Evolutionary conservation across 78 protist species (phyloP).

Genomic region (Dictyostelium intermedium): DNA sequence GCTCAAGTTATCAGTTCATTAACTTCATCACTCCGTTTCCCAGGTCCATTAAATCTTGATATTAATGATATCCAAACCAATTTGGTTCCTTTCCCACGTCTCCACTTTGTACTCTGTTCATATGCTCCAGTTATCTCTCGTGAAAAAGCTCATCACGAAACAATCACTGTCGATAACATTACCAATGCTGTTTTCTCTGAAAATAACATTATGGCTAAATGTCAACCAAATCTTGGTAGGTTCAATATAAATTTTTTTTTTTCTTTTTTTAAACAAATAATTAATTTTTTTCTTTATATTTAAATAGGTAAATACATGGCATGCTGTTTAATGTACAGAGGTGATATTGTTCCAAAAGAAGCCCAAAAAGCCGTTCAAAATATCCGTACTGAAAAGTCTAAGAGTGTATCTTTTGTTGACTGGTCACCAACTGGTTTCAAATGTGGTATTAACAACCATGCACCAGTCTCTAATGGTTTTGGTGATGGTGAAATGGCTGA

Average conservation of each 20-base stretch:
- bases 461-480: slow-evolving; percentile 88
- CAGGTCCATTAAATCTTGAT: slow-evolving; percentile 93
- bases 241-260: no score
- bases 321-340: slow-evolving; percentile 96
- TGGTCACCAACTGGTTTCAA: slow-evolving; percentile 98
- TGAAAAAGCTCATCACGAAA: slow-evolving; percentile 94
- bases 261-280: no score
- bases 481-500: slow-evolving; percentile 91
- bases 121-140: slow-evolving; percentile 92
- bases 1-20: slow-evolving; percentile 94
- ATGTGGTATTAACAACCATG: slow-evolving; percentile 94
- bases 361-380: slow-evolving; percentile 89
- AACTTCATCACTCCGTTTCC: slow-evolving; percentile 96
- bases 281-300: no score
- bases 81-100: slow-evolving; percentile 95
- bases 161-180: slow-evolving; percentile 89
- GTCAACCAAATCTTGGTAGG: slow-evolving; percentile 97
- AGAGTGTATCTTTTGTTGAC: slow-evolving; percentile 95
- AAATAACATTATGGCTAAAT: slow-evolving; percentile 93
- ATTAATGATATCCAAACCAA: slow-evolving; percentile 93
- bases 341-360: slow-evolving; percentile 93
- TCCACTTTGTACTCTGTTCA: slow-evolving; percentile 89
- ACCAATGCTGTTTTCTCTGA: slow-evolving; percentile 94
- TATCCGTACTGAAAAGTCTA: slow-evolving; percentile 89
- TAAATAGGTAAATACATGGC: slow-evolving; percentile 97